phyloP scores from a whole-genome alignment of 768 basidiomycete species.

The Tulasnella sp. region DNA sequence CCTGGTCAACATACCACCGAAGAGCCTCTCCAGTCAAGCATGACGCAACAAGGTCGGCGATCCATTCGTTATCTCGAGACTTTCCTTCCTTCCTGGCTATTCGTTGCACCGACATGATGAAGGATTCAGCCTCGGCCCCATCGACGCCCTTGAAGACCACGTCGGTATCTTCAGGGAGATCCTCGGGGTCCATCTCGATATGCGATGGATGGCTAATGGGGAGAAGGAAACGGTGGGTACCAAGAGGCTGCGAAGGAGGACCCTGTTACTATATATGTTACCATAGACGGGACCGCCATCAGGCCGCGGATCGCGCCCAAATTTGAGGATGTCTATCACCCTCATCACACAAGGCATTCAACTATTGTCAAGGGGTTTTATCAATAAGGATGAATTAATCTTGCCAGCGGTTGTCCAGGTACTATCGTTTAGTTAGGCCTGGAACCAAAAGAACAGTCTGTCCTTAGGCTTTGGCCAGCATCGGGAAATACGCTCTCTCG shows the following conservation, averaged over 20 bases:
- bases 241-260: neutral
- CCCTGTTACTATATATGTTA: no score
- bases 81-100: slow-evolving; percentile 1
- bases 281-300: no score
- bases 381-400: no score
- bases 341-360: no score
- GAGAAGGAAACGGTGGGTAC: neutral
- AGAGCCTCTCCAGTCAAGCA: neutral
- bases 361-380: no score
- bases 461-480: no score
- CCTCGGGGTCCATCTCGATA: neutral
- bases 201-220: neutral
- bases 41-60: neutral
- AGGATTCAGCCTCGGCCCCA: neutral
- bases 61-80: neutral
- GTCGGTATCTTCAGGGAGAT: neutral
- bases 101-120: neutral
- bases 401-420: no score
- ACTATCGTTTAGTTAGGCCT: no score
- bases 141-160: neutral
- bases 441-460: no score
- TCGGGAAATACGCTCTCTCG: no score
- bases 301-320: no score
- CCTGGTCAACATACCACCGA: slow-evolving; percentile 3
- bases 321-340: no score